Conservation (phyloP, 306 rosid genomes). For the Cucurbita argyrosperma region DNA sequence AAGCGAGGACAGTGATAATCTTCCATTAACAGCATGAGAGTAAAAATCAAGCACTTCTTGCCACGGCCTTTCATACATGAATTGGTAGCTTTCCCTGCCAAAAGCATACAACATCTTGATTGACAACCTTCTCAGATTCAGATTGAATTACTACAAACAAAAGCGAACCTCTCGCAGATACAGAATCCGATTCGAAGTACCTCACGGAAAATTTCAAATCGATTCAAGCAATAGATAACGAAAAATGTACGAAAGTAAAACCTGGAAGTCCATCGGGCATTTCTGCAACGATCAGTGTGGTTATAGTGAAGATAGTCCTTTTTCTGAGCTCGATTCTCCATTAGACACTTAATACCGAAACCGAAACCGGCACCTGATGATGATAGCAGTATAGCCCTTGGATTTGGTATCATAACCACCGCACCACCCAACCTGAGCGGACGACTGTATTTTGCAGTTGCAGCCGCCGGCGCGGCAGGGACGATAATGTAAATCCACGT, state of each 20-base stretch:
- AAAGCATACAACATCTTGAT: not conserved
- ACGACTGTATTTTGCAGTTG: not conserved
- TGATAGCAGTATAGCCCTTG: not conserved
- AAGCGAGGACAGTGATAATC: conserved; percentile 28
- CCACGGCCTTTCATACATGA: conserved; percentile 75
- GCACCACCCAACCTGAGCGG: not conserved
- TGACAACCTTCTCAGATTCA: not conserved
- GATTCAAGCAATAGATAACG: not conserved
- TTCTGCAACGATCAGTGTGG: conserved; percentile 49
- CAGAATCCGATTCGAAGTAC: not conserved
- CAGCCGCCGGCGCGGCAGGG: not conserved
- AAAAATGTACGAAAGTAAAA: conserved; percentile 7
- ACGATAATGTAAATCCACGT: not conserved
- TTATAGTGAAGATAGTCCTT: conserved; percentile 43
- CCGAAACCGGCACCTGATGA: not conserved
- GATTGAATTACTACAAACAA: not conserved
- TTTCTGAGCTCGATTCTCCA: conserved; percentile 21
- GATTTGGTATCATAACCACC: not conserved
- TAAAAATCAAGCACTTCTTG: conserved; percentile 51
- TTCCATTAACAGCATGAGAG: conserved; percentile 30
- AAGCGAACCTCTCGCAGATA: not conserved
- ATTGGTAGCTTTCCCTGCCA: conserved; percentile 51
- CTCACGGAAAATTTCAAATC: not conserved
- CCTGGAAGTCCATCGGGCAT: conserved; percentile 68
- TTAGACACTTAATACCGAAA: not conserved